A percentile compares a stretch with the other conserved stretches of the same genome.
Conservation (phyloP, 208 protist genomes). For the Entamoeba invadens region DNA sequence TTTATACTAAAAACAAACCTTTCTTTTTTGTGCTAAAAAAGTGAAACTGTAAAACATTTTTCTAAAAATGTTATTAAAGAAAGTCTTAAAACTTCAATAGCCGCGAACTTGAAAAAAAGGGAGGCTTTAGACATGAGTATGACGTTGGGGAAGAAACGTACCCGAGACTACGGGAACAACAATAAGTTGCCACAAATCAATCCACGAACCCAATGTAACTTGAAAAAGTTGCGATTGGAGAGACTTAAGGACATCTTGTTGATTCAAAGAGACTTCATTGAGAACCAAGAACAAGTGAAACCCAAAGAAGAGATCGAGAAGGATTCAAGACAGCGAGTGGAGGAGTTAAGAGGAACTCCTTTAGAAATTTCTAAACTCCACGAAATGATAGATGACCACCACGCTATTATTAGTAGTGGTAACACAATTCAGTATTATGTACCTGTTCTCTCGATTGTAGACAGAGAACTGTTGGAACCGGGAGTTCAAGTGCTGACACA, state of each 20-base stretch:
- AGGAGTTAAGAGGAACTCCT: constrained; percentile 86
- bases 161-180: background rate
- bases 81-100: too few relatives aligned
- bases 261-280: constrained; percentile 95
- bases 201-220: constrained; percentile 79
- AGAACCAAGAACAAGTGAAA: constrained; percentile 32
- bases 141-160: background rate
- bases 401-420: constrained; percentile 18
- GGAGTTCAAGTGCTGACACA: constrained; percentile 85
- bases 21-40: too few relatives aligned
- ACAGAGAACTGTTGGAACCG: constrained; percentile 69
- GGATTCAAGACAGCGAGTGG: constrained; percentile 26
- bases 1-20: too few relatives aligned
- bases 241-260: constrained; percentile 95
- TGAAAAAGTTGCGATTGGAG: constrained; percentile 84
- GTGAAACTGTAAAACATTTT: too few relatives aligned
- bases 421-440: constrained; percentile 4
- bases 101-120: too few relatives aligned
- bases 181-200: constrained; percentile 57
- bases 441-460: constrained; percentile 11
- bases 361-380: constrained; percentile 90
- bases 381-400: constrained; percentile 97
- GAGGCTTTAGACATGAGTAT: background rate
- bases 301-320: constrained; percentile 68
- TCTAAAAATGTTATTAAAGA: too few relatives aligned